These are phyloP conservation scores for Geoglossum cookeanum DNA, from an alignment of 2,329 filamentous ascomycete species.

Conservation along the genomic window DNA sequence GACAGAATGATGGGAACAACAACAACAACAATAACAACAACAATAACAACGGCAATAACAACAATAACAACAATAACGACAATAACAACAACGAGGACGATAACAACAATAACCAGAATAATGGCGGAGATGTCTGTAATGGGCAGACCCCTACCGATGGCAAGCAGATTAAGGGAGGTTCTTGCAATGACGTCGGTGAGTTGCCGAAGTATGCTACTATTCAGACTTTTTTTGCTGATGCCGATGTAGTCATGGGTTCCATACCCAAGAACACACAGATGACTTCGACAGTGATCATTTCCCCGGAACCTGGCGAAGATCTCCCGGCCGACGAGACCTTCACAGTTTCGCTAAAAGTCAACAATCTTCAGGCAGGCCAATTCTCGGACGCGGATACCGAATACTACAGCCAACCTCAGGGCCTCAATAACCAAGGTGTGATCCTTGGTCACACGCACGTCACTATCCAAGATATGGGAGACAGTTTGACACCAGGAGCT, in stretches of 20 bases:
- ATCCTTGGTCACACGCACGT: constrained; percentile 42
- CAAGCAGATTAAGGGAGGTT: constrained; percentile 28
- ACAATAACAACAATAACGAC: not conserved
- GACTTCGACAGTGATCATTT: constrained; percentile 36
- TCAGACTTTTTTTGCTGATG: not conserved
- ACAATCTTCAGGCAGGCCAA: constrained; percentile 34
- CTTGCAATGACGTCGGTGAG: constrained; percentile 26
- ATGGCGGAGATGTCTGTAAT: constrained; percentile 22
- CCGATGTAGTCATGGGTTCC: constrained; percentile 34
- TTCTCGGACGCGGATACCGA: constrained; percentile 41
- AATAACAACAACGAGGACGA: too few relatives aligned
- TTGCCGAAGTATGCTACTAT: not conserved
- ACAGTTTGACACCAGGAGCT: constrained; percentile 28
- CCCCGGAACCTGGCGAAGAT: constrained; percentile 31
- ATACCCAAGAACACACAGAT: constrained; percentile 36
- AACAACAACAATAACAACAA: not conserved
- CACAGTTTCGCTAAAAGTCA: constrained; percentile 30
- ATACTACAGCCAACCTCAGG: constrained; percentile 42
- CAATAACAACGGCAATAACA: not conserved
- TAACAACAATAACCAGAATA: not conserved
- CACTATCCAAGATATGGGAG: constrained; percentile 36
- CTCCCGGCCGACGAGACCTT: constrained; percentile 31
- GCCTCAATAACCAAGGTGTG: constrained; percentile 27
- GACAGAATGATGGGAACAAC: not conserved
- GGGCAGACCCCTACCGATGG: constrained; percentile 36